Percentiles rank a stretch among this genome's conserved stretches.
phyloP scores from a whole-genome alignment of 768 basidiomycete species.

The Psilocybe cubensis region DNA sequence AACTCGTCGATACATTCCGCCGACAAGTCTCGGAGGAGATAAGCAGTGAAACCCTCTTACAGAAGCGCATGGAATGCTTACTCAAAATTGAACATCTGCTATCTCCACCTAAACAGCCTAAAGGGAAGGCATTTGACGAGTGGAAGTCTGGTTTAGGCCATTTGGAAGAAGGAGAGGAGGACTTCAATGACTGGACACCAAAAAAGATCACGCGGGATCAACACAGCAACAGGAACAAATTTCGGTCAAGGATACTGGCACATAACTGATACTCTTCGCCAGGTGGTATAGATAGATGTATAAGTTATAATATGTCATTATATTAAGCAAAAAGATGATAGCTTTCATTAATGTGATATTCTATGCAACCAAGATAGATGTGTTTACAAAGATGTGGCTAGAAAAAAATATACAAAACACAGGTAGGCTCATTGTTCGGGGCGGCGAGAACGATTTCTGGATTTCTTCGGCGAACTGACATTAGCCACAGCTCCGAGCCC shows the following conservation, averaged over 20 bases:
- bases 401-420: background rate
- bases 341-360: background rate
- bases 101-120: constrained; percentile 10
- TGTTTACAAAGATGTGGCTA: background rate
- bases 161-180: constrained; percentile 45
- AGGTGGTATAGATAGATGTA: background rate
- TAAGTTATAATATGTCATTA: background rate
- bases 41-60: constrained; percentile 49
- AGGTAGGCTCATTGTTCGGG: constrained; percentile 27
- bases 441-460: constrained; percentile 62
- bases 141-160: constrained; percentile 49
- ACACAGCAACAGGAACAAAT: background rate
- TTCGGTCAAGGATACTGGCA: background rate
- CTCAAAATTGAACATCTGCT: constrained; percentile 51
- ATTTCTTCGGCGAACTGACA: constrained; percentile 45
- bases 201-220: background rate
- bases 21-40: constrained; percentile 61
- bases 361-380: constrained; percentile 8
- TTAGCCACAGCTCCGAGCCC: constrained; percentile 73
- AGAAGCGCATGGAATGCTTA: constrained; percentile 46
- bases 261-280: background rate
- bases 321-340: background rate
- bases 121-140: constrained; percentile 34
- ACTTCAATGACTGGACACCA: constrained; percentile 42
- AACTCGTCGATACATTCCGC: constrained; percentile 64